Evolutionary conservation across 225 moss, liverwort and hornwort species (phyloP).

Genomic region (Sphagnum contortum): DNA sequence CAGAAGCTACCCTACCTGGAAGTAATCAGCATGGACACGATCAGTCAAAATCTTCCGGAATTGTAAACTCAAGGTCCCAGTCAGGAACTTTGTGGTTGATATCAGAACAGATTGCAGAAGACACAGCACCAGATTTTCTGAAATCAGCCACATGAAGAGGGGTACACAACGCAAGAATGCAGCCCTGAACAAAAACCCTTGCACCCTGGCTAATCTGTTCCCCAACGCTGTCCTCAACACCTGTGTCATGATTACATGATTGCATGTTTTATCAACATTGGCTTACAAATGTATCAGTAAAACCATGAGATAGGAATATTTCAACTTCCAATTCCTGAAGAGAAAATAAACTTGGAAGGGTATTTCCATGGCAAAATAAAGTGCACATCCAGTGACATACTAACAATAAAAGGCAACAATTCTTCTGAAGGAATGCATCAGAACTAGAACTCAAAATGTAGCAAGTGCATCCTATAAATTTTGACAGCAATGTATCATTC

Average conservation of each 20-base stretch:
- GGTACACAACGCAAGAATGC: conserved; percentile 83
- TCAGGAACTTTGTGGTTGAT: conserved; percentile 81
- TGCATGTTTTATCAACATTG: no score
- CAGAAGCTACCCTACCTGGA: conserved; percentile 52
- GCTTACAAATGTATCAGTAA: neutral
- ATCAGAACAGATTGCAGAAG: conserved; percentile 76
- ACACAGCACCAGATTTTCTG: conserved; percentile 86
- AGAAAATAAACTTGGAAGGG: neutral
- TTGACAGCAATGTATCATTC: no score
- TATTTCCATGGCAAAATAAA: neutral
- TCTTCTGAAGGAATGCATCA: no score
- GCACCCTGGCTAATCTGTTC: conserved; percentile 90
- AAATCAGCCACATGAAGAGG: conserved; percentile 67
- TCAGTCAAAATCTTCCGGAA: conserved; percentile 89
- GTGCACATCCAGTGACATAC: no score
- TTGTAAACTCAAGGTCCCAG: conserved; percentile 68
- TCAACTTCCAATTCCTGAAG: neutral
- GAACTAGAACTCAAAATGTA: no score
- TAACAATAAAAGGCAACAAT: no score
- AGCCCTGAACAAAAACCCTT: conserved; percentile 84
- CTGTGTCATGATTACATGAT: conserved; percentile 19
- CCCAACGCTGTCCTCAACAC: conserved; percentile 86
- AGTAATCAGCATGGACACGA: conserved; percentile 88
- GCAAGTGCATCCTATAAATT: no score
- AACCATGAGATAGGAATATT: conserved; percentile 7